Percentiles rank a stretch among this genome's conserved stretches.
Conservation (phyloP, 2,329 filamentous ascomycete genomes). For the Fusarium ambrosium region DNA sequence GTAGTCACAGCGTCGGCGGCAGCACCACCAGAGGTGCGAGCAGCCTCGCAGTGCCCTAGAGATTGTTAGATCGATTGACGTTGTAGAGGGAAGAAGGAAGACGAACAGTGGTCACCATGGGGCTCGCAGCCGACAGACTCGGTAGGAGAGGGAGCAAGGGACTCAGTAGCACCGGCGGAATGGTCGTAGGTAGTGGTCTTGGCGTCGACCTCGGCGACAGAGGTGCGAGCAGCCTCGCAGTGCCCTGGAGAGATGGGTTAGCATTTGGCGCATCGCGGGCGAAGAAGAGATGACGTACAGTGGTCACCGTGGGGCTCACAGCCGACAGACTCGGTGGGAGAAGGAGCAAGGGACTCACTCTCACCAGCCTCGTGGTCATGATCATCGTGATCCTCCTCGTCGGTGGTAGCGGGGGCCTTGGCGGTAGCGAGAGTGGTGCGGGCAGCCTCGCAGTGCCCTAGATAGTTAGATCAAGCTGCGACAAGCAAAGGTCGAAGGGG, state of each 20-base stretch:
- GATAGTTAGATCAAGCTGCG: neutral
- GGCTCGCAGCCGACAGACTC: slow-evolving; percentile 44
- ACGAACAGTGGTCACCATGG: slow-evolving; percentile 42
- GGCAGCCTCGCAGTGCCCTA: slow-evolving; percentile 33
- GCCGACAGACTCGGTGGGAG: slow-evolving; percentile 44
- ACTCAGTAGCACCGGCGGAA: slow-evolving; percentile 1
- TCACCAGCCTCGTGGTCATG: slow-evolving; percentile 19
- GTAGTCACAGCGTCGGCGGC: slow-evolving; percentile 13
- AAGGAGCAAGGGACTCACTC: slow-evolving; percentile 28
- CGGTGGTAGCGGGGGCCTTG: slow-evolving; percentile 16
- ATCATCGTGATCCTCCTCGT: slow-evolving; percentile 18
- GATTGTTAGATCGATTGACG: neutral
- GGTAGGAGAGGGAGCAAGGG: slow-evolving; percentile 33
- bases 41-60: slow-evolving; percentile 32
- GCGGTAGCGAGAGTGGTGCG: slow-evolving; percentile 14
- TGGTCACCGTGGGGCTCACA: slow-evolving; percentile 44
- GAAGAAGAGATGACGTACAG: slow-evolving; percentile 8
- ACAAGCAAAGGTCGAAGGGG: too few relatives aligned
- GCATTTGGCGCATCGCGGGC: too few relatives aligned
- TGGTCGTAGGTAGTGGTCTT: slow-evolving; percentile 21
- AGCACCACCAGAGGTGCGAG: slow-evolving; percentile 17
- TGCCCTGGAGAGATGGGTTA: slow-evolving; percentile 10
- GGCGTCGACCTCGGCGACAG: slow-evolving; percentile 4
- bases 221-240: slow-evolving; percentile 33
- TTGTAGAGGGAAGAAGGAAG: rapidly evolving